A percentile compares a stretch with the other conserved stretches of the same genome.
These are phyloP conservation scores for grape (Vitis vinifera) DNA, from an alignment of 164 flowering plant genomes.

Conservation along the genomic window DNA sequence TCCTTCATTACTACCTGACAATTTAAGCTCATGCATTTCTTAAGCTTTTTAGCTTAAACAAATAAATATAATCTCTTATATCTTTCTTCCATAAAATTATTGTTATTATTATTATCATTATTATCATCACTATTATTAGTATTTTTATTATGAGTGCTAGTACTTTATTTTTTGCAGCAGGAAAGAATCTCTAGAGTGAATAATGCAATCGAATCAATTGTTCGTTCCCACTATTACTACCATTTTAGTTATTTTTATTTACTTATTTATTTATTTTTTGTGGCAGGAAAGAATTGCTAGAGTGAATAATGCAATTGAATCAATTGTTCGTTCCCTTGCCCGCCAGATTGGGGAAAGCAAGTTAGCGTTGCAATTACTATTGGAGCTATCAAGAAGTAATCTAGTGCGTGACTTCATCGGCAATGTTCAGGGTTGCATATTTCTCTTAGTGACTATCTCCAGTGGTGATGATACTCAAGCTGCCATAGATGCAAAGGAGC, in stretches of 20 bases:
- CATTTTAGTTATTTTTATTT: neutral
- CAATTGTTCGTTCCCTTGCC: constrained; percentile 45
- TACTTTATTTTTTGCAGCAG: too few species aligned
- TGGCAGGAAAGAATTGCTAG: constrained; percentile 46
- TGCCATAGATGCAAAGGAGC: constrained; percentile 37
- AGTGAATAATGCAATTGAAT: constrained; percentile 38
- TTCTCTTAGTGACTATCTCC: constrained; percentile 45
- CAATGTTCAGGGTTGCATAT: constrained; percentile 50
- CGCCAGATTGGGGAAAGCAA: constrained; percentile 42
- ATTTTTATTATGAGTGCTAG: too few species aligned
- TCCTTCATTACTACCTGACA: neutral
- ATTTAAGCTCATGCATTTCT: neutral
- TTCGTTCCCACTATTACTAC: neutral
- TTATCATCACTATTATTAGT: too few species aligned
- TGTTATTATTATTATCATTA: too few species aligned
- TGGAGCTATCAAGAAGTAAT: constrained; percentile 48
- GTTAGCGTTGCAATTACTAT: constrained; percentile 41
- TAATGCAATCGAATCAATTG: too few species aligned
- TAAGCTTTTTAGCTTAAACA: neutral
- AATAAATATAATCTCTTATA: too few species aligned
- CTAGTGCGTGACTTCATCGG: constrained; percentile 36
- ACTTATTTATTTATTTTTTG: neutral
- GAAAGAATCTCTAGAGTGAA: too few species aligned
- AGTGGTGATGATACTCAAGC: constrained; percentile 37
- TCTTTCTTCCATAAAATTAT: too few species aligned